A percentile compares a stretch with the other conserved stretches of the same genome.
phyloP scores from a whole-genome alignment of 192 early-diverging fungal genomes.

The Podila minutissima region DNA sequence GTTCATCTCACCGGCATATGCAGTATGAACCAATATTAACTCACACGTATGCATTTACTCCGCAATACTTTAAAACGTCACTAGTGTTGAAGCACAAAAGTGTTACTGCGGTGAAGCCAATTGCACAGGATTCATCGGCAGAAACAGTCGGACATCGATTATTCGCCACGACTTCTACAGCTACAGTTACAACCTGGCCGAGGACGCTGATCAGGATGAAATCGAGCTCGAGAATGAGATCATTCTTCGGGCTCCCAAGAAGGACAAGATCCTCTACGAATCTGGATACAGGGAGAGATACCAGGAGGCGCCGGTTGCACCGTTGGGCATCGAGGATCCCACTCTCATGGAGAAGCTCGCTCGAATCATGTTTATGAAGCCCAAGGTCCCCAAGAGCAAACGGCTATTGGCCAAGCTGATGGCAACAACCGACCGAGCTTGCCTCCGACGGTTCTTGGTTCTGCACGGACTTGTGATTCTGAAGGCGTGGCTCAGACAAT shows the following conservation, averaged over 20 bases:
- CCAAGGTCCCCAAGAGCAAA: conserved; percentile 76
- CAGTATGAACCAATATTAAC: neutral
- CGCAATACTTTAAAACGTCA: neutral
- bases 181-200: conserved; percentile 54
- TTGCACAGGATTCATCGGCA: conserved; percentile 94
- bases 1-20: neutral
- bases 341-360: conserved; percentile 37
- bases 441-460: conserved; percentile 68
- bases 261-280: conserved; percentile 54
- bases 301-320: conserved; percentile 25
- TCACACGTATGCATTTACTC: neutral
- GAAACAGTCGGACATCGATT: conserved; percentile 71
- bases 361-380: conserved; percentile 72
- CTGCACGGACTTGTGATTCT: conserved; percentile 79
- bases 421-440: conserved; percentile 59
- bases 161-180: conserved; percentile 45
- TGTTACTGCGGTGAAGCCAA: conserved; percentile 92
- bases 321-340: conserved; percentile 47
- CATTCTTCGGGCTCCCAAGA: conserved; percentile 59
- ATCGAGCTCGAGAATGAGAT: conserved; percentile 66
- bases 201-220: conserved; percentile 63
- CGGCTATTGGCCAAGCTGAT: conserved; percentile 75
- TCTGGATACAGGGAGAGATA: conserved; percentile 50
- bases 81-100: conserved; percentile 85
- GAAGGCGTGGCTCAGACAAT: conserved; percentile 78